These are phyloP conservation scores for Mycosphaerella arachidis DNA, from an alignment of 2,329 filamentous ascomycete species.

Conservation along the genomic window DNA sequence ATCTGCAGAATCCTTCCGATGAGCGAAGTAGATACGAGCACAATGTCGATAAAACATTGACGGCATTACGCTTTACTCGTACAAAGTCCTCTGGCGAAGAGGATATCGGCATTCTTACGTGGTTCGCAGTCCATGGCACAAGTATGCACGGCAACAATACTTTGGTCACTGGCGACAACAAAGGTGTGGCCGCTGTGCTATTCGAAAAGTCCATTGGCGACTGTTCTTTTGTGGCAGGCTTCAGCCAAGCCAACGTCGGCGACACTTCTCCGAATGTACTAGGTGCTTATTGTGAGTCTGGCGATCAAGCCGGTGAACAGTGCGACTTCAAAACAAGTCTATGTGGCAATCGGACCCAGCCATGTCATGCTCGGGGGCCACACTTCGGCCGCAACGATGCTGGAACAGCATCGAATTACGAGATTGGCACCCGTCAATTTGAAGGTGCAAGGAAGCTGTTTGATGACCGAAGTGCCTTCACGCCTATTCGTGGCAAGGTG, in stretches of 20 bases:
- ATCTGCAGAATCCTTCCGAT: constrained; percentile 74
- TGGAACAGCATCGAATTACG: constrained; percentile 66
- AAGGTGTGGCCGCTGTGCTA: constrained; percentile 82
- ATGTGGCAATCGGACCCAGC: constrained; percentile 67
- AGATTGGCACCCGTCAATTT: constrained; percentile 71
- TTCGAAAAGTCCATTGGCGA: constrained; percentile 63
- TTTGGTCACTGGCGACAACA: constrained; percentile 89
- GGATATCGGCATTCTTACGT: constrained; percentile 76
- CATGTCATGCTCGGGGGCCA: constrained; percentile 71
- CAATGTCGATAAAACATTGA: constrained; percentile 71
- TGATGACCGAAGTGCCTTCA: constrained; percentile 41
- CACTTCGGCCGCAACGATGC: constrained; percentile 61
- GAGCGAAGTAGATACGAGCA: constrained; percentile 67
- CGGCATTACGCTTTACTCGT: constrained; percentile 64
- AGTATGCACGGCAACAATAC: constrained; percentile 91
- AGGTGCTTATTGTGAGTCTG: constrained; percentile 86
- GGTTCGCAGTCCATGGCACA: constrained; percentile 90
- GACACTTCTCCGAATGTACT: constrained; percentile 86
- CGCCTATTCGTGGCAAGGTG: constrained; percentile 56
- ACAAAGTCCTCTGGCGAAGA: constrained; percentile 68
- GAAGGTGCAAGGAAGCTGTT: constrained; percentile 57
- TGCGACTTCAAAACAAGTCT: constrained; percentile 80
- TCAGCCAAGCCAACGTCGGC: constrained; percentile 86
- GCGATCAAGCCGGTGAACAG: constrained; percentile 55
- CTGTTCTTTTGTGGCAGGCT: constrained; percentile 79